A percentile compares a stretch with the other conserved stretches of the same genome.
Evolutionary conservation across 352 stramenopile genomes (phyloP).

Genomic region (Globisporangium megalacanthum): DNA sequence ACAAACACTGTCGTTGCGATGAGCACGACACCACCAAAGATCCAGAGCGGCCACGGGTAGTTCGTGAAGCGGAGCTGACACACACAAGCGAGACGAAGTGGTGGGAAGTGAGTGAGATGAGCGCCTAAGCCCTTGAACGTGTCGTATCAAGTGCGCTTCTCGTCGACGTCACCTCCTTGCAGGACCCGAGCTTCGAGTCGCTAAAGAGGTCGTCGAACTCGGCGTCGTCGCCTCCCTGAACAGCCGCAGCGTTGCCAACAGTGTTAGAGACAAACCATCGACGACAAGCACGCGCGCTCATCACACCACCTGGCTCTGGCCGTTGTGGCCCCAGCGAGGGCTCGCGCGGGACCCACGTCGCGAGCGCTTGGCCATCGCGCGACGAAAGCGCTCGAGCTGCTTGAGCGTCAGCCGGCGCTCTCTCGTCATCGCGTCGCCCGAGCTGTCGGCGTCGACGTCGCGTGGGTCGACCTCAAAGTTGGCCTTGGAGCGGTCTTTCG

Average conservation of each 20-base stretch:
- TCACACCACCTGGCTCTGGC: constrained; percentile 7
- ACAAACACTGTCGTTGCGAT: constrained; percentile 54
- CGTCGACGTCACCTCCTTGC: constrained; percentile 12
- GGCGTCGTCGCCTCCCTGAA: constrained; percentile 14
- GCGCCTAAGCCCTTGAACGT: too few species aligned
- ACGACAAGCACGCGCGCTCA: too few species aligned
- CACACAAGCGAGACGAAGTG: too few species aligned
- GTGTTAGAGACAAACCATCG: too few species aligned
- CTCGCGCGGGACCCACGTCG: constrained; percentile 5
- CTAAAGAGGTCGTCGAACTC: constrained; percentile 26
- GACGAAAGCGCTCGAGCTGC: constrained; percentile 29
- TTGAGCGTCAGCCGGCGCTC: constrained; percentile 23
- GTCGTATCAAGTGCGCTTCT: too few species aligned
- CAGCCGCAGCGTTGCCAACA: not conserved
- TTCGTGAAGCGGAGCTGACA: constrained; percentile 43
- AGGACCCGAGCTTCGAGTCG: constrained; percentile 6
- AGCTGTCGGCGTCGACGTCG: constrained; percentile 1
- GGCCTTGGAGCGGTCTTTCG: constrained; percentile 5
- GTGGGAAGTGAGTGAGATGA: too few species aligned
- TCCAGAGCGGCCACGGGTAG: constrained; percentile 59
- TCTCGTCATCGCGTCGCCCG: constrained; percentile 4
- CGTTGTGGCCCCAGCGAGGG: constrained; percentile 4
- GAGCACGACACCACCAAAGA: constrained; percentile 43
- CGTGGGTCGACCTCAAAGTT: constrained; percentile 10
- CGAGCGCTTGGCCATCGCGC: constrained; percentile 21